A percentile compares a stretch with the other conserved stretches of the same genome.
Conservation (phyloP, 169 alveolate species). For the Plasmodium knowlesi region DNA sequence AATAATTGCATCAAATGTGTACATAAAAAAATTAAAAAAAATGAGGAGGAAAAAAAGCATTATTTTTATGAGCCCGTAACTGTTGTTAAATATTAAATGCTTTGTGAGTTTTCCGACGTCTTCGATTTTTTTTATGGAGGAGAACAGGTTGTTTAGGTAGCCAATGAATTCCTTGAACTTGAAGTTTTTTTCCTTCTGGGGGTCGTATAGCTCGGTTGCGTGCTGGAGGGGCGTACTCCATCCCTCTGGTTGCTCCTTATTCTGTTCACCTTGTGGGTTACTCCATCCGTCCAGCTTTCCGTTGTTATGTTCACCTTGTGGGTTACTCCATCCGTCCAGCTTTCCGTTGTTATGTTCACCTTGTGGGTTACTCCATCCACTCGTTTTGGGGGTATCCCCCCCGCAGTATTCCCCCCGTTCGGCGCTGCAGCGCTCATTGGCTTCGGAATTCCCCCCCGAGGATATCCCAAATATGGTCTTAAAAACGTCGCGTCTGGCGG, state of each 20-base stretch:
- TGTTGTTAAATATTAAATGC: slow-evolving; percentile 47
- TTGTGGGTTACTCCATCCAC: neutral
- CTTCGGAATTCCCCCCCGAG: neutral
- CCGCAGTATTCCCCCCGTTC: neutral
- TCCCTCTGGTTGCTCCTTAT: neutral
- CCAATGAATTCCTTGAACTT: slow-evolving; percentile 37
- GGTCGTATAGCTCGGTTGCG: slow-evolving; percentile 2
- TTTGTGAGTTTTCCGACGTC: slow-evolving; percentile 62
- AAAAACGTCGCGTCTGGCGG: neutral
- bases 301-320: neutral
- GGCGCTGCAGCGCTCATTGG: neutral
- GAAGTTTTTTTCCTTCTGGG: slow-evolving; percentile 21
- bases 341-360: neutral
- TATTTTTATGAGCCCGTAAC: slow-evolving; percentile 76
- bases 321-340: neutral
- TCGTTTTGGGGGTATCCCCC: too few relatives aligned
- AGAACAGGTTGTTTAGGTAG: slow-evolving; percentile 48
- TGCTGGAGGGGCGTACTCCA: neutral
- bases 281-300: neutral
- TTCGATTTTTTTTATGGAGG: slow-evolving; percentile 65
- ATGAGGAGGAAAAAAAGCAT: slow-evolving; percentile 69
- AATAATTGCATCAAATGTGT: slow-evolving; percentile 76
- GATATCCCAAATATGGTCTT: slow-evolving; percentile 23
- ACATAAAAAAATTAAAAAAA: slow-evolving; percentile 73
- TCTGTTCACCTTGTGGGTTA: neutral